phyloP scores from a whole-genome alignment of 106 monocot genomes.

The Apostasia shenzhenica region DNA sequence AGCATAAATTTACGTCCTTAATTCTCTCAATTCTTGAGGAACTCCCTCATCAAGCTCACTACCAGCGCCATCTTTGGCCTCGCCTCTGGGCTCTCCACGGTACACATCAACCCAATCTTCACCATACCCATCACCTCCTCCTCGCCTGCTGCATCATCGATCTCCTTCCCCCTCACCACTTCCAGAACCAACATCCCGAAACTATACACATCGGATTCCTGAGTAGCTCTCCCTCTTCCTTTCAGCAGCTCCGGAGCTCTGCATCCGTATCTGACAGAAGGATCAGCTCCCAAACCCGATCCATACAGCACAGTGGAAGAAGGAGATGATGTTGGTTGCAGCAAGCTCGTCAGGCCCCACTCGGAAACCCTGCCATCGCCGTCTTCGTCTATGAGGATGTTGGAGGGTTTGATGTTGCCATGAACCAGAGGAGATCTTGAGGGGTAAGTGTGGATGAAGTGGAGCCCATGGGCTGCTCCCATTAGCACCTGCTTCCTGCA shows the following conservation, averaged over 20 bases:
- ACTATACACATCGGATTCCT: conserved; percentile 38
- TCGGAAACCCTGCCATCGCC: conserved; percentile 33
- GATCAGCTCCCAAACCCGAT: too few species aligned
- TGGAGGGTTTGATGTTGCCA: conserved; percentile 40
- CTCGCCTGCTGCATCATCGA: conserved; percentile 6
- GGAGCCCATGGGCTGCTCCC: conserved; percentile 33
- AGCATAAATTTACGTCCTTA: background rate
- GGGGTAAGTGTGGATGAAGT: conserved; percentile 31
- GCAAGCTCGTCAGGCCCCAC: conserved; percentile 23
- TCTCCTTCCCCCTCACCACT: conserved; percentile 25
- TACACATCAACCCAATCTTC: conserved; percentile 39
- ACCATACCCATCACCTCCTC: conserved; percentile 27
- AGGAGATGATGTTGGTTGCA: background rate
- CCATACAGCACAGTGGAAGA: conserved; percentile 3
- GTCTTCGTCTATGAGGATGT: conserved; percentile 40
- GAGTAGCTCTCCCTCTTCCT: conserved; percentile 10
- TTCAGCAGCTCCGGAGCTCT: conserved; percentile 25
- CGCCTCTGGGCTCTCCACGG: conserved; percentile 15
- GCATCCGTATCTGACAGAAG: conserved; percentile 11
- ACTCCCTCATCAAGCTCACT: conserved; percentile 18
- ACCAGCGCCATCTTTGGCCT: conserved; percentile 24
- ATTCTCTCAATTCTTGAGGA: background rate
- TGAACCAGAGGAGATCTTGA: conserved; percentile 23
- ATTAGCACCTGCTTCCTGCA: conserved; percentile 22
- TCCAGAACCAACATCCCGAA: conserved; percentile 43